phyloP scores from a whole-genome alignment of 2,329 filamentous ascomycete species.

The Pseudogymnoascus sp. region DNA sequence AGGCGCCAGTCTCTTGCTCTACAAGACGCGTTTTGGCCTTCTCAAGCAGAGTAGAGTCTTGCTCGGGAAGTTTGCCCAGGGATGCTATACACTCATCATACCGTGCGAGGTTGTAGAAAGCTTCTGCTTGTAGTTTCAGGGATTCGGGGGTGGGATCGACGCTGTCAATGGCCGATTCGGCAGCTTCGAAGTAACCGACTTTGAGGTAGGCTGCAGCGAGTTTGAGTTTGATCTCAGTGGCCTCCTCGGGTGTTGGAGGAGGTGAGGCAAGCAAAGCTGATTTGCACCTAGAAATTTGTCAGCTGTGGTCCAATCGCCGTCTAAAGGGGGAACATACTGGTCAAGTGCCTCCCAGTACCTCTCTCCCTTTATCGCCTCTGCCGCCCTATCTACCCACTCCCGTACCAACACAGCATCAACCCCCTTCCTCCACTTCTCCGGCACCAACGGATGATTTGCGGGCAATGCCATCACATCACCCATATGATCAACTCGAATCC shows the following conservation, averaged over 20 bases:
- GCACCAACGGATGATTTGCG: not conserved
- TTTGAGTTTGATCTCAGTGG: slow-evolving; percentile 18
- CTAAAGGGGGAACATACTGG: not conserved
- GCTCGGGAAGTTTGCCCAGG: not conserved
- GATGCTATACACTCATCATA: slow-evolving; percentile 19
- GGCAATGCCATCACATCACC: not conserved
- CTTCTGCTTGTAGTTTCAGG: not conserved
- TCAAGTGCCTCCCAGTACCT: not conserved
- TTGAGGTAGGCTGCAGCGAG: slow-evolving; percentile 63
- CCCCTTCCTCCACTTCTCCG: not conserved
- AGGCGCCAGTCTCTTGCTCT: slow-evolving; percentile 37
- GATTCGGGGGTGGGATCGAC: slow-evolving; percentile 11
- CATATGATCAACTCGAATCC: not conserved
- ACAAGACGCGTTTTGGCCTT: slow-evolving; percentile 26
- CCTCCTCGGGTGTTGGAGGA: not conserved
- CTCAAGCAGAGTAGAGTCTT: not conserved
- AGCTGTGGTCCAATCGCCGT: not conserved
- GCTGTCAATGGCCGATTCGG: slow-evolving; percentile 57
- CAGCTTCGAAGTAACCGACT: slow-evolving; percentile 64
- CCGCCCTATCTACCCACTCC: not conserved
- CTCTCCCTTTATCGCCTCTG: not conserved
- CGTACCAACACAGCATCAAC: not conserved
- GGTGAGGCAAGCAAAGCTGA: not conserved
- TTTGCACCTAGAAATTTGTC: not conserved
- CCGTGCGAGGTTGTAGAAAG: not conserved